Base-by-base conservation (phyloP, 345 rosid genomes). In the Populus ilicifolia region DNA sequence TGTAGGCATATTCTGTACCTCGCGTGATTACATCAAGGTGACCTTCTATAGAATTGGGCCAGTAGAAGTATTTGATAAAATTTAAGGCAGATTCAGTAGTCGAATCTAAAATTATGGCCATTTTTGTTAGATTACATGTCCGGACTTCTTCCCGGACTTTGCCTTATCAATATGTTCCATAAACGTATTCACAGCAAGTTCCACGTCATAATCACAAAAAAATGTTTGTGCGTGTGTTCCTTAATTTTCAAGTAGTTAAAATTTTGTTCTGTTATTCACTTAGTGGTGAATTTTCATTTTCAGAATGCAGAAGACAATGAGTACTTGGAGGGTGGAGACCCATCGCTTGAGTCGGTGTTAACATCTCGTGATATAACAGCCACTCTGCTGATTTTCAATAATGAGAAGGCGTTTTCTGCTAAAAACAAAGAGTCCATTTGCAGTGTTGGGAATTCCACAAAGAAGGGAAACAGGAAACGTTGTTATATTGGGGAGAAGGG, bases 401-500 rank as follows among this genome's bases (percentile, higher is more conserved):
- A 89, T 0, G 97, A 93, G 80, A 86, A 70, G 8, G 95, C 92
- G 1, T 93, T 93, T 69, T 82, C 91, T 0, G 62, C 84, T 0
- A 85, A 78, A 46, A 90, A 92, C 62, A 88, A 88, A 2, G 92
- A 90, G 10, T 90, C 97, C 38, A 84, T 92, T 16, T 90, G 91
- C 81, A 87, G 91, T 71, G 89, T 88, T 33, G 97, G 92, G 11
- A 78, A 87, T 35, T 92, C 93, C 8, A 86, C 94, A 3, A 92
- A 92, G 86, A 89, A 87, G 84, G 94, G 90, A 12, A 81, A 86
- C 69, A 74, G 91, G 69, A 88, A 84, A 71, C 81, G 81, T 6
- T 92, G 97, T 43, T 89, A 87, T 18, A 89, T 90, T 36, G 97
- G 97, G 29, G 94, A 92, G 83, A 92, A 93, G 85, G 97, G 97